These are phyloP conservation scores for Pseudogymnoascus sp. DNA, from an alignment of 2,329 filamentous ascomycete species.

Conservation along the genomic window DNA sequence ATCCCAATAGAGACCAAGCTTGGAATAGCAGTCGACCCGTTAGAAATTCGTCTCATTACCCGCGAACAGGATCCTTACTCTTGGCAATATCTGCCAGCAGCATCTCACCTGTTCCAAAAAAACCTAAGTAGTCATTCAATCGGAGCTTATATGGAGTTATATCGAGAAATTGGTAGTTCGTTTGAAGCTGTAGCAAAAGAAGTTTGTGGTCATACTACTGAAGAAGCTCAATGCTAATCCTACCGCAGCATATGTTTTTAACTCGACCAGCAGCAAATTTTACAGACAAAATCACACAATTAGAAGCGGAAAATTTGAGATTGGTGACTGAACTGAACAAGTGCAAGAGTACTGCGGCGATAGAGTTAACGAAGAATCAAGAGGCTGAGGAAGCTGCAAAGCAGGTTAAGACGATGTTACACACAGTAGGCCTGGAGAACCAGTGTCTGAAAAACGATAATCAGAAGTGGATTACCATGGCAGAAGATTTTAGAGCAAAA, in stretches of 20 bases:
- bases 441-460: constrained; percentile 19
- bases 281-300: constrained; percentile 18
- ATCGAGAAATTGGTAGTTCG: background rate
- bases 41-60: background rate
- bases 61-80: background rate
- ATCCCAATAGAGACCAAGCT: background rate
- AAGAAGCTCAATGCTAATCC: constrained; percentile 17
- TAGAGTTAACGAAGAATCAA: constrained; percentile 16
- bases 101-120: background rate
- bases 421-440: constrained; percentile 18
- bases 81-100: background rate
- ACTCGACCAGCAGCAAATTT: constrained; percentile 18
- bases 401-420: constrained; percentile 14
- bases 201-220: constrained; percentile 1
- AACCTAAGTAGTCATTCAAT: background rate
- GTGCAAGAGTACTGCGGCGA: constrained; percentile 16
- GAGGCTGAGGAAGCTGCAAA: constrained; percentile 17
- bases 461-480: constrained; percentile 18
- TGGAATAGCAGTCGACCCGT: background rate
- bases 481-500: constrained; percentile 18
- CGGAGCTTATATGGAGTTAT: background rate
- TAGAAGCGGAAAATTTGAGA: constrained; percentile 18
- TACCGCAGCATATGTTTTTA: constrained; percentile 15
- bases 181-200: constrained; percentile 15
- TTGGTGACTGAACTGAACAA: constrained; percentile 15